Percentiles rank a stretch among this genome's conserved stretches.
Evolutionary conservation across 768 basidiomycete genomes (phyloP).

Genomic region (Chalciporus sphaerocephalus): DNA sequence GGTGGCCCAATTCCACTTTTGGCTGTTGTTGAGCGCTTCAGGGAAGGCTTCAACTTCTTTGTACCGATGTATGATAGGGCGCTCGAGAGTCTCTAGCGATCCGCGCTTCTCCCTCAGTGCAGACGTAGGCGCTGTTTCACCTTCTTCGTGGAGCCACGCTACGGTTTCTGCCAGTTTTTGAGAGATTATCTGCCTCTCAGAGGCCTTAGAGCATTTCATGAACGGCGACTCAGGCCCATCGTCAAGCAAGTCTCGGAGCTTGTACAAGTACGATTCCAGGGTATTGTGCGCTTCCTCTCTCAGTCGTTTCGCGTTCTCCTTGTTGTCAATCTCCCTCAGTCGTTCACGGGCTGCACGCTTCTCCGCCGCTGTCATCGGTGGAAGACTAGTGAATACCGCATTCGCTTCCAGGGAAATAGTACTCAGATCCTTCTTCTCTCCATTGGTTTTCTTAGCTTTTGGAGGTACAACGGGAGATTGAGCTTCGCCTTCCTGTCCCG

Average conservation of each 20-base stretch:
- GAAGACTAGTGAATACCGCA: slow-evolving; percentile 54
- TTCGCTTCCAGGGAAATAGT: slow-evolving; percentile 67
- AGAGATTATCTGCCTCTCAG: slow-evolving; percentile 64
- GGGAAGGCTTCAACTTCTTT: slow-evolving; percentile 86
- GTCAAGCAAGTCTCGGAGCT: slow-evolving; percentile 75
- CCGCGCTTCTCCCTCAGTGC: slow-evolving; percentile 72
- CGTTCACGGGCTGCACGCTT: slow-evolving; percentile 70
- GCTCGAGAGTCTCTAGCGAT: slow-evolving; percentile 73
- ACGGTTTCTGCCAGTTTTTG: slow-evolving; percentile 70
- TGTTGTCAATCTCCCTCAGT: slow-evolving; percentile 70
- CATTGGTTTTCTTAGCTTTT: slow-evolving; percentile 36
- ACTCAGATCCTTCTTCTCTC: slow-evolving; percentile 40
- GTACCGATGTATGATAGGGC: slow-evolving; percentile 81
- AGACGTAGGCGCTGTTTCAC: slow-evolving; percentile 74
- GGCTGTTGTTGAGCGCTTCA: slow-evolving; percentile 72
- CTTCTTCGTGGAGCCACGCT: slow-evolving; percentile 79
- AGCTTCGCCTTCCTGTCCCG: slow-evolving; percentile 30
- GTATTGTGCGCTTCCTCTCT: slow-evolving; percentile 89
- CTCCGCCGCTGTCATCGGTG: slow-evolving; percentile 73
- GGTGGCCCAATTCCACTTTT: slow-evolving; percentile 86
- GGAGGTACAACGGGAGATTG: slow-evolving; percentile 26
- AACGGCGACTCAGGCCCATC: slow-evolving; percentile 69
- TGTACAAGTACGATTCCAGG: slow-evolving; percentile 92
- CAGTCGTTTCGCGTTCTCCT: slow-evolving; percentile 70
- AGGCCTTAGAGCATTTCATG: slow-evolving; percentile 73